Evolutionary conservation across 129 eudicot species (phyloP).

Genomic region (Escallonia herrerae): DNA sequence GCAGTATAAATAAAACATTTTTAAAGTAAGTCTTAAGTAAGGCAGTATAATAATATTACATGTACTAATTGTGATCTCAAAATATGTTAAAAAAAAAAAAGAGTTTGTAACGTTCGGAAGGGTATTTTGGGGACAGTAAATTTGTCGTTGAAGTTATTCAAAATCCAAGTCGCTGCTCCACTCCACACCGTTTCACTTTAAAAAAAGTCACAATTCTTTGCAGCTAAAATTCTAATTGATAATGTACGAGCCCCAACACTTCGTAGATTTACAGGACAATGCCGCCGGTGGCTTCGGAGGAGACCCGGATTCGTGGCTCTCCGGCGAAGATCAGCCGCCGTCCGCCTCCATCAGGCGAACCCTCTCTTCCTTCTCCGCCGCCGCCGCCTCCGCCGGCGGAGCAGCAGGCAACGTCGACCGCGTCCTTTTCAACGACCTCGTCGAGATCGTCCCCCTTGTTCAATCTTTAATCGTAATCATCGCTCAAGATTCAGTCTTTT

Average conservation of each 20-base stretch:
- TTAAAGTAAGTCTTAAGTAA: no score
- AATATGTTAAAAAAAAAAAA: no score
- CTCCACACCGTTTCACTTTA: no score
- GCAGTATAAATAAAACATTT: no score
- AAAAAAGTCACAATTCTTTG: no score
- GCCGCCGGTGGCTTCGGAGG: neutral
- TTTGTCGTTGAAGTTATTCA: no score
- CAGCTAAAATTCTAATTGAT: no score
- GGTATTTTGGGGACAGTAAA: no score
- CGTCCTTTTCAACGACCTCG: conserved; percentile 62
- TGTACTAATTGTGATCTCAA: no score
- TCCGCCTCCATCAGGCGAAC: conserved; percentile 55
- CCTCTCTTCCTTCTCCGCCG: conserved; percentile 34
- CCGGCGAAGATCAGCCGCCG: conserved; percentile 14
- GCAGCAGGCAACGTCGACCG: conserved; percentile 61
- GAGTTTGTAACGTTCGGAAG: no score
- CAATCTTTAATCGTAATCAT: conserved; percentile 75
- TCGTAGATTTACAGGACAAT: conserved; percentile 54
- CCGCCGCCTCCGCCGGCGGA: conserved; percentile 21
- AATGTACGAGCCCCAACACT: conserved; percentile 61
- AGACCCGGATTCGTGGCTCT: conserved; percentile 32
- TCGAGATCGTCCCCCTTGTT: conserved; percentile 84
- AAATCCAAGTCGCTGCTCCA: no score
- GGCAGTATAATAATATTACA: no score
- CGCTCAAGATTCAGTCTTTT: neutral